Conservation (phyloP, 768 basidiomycete species). For the Agaricus blazei region DNA sequence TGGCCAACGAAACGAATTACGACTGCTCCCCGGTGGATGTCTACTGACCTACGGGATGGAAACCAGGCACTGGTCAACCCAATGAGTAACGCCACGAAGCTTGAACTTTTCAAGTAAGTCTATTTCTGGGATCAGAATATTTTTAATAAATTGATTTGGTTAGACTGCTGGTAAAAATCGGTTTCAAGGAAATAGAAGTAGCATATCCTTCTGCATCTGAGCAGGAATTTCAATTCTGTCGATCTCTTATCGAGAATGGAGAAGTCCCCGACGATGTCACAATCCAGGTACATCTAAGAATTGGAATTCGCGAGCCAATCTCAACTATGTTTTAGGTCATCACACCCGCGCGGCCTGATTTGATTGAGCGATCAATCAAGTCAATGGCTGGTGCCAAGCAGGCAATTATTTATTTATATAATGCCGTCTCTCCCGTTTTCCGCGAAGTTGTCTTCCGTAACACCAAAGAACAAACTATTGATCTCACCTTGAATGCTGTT, state of each 20-base stretch:
- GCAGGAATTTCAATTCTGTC: conserved; percentile 90
- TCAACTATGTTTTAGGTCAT: conserved; percentile 61
- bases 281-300: conserved; percentile 68
- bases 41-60: conserved; percentile 96
- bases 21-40: conserved; percentile 89
- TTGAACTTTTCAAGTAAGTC: conserved; percentile 41
- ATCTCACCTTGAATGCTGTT: conserved; percentile 83
- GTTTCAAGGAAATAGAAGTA: conserved; percentile 96
- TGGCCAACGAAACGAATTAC: conserved; percentile 87
- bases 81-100: conserved; percentile 76
- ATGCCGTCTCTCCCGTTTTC: conserved; percentile 91
- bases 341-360: conserved; percentile 90
- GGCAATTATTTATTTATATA: conserved; percentile 98
- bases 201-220: conserved; percentile 97
- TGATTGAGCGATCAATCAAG: conserved; percentile 87
- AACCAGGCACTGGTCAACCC: conserved; percentile 97
- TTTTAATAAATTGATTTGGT: conserved; percentile 13
- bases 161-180: conserved; percentile 81
- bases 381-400: conserved; percentile 81
- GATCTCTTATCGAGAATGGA: conserved; percentile 77
- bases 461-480: conserved; percentile 84
- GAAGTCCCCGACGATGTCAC: conserved; percentile 92
- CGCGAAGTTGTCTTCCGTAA: conserved; percentile 92
- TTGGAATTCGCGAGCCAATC: conserved; percentile 11
- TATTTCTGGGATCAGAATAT: conserved; percentile 75